phyloP scores from a whole-genome alignment of 2,329 filamentous ascomycete species.

The Penicillium sp. region DNA sequence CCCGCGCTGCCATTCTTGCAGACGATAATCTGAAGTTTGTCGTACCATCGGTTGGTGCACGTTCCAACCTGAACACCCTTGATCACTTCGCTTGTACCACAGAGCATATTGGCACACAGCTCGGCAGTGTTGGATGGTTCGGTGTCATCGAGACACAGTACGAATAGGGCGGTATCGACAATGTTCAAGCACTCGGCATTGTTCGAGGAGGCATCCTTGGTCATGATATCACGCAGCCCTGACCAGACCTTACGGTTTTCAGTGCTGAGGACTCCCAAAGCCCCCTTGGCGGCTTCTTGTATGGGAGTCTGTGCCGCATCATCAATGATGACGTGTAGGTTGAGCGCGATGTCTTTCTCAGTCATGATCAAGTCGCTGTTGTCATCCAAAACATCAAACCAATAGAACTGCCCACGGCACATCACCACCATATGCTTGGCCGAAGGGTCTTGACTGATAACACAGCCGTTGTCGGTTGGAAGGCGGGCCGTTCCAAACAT shows the following conservation, averaged over 20 bases:
- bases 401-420: conserved; percentile 95
- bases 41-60: conserved; percentile 98
- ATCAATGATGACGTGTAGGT: conserved; percentile 87
- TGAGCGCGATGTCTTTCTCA: conserved; percentile 88
- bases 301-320: conserved; percentile 89
- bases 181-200: conserved; percentile 96
- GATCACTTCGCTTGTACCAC: conserved; percentile 87
- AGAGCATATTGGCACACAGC: conserved; percentile 98
- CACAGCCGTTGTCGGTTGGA: conserved; percentile 89
- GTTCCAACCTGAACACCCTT: conserved; percentile 95
- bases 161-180: conserved; percentile 89
- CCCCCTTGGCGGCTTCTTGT: conserved; percentile 92
- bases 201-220: conserved; percentile 82
- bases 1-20: conserved; percentile 98
- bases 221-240: conserved; percentile 82
- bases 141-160: conserved; percentile 89
- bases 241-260: conserved; percentile 98
- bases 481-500: conserved; percentile 94
- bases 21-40: conserved; percentile 98
- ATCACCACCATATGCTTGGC: conserved; percentile 92
- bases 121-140: conserved; percentile 79
- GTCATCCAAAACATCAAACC: conserved; percentile 96
- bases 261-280: conserved; percentile 88
- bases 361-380: conserved; percentile 97
- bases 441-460: conserved; percentile 92